Conservation (phyloP, 2,329 filamentous ascomycete genomes). For the Pleomassaria siparia region DNA sequence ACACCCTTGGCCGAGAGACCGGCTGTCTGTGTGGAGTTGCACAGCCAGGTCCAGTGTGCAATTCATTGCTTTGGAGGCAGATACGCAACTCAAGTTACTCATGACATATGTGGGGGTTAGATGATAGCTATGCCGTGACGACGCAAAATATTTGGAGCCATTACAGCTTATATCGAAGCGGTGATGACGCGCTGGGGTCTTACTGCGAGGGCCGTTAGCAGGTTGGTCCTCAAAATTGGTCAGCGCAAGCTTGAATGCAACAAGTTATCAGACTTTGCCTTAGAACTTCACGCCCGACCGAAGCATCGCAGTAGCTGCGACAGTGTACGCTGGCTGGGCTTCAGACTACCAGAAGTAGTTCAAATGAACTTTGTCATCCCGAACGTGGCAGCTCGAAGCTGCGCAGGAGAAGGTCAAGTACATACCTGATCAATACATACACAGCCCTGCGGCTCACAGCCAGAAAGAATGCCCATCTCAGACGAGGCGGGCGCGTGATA, state of each 20-base stretch:
- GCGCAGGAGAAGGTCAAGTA: slow-evolving; percentile 15
- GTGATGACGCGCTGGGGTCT: no score
- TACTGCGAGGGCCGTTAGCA: no score
- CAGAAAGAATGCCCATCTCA: background rate
- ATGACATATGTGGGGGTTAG: background rate
- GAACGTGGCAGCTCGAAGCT: slow-evolving; percentile 10
- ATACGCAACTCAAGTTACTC: background rate
- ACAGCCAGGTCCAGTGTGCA: background rate
- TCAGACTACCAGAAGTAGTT: slow-evolving; percentile 46
- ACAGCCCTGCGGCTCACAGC: background rate
- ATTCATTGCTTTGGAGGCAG: background rate
- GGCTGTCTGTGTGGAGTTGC: background rate
- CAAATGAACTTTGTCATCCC: slow-evolving; percentile 35
- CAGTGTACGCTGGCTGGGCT: slow-evolving; percentile 38
- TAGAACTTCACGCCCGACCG: slow-evolving; percentile 38
- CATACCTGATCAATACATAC: slow-evolving; percentile 15
- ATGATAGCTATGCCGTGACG: background rate
- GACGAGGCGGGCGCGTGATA: slow-evolving; percentile 25
- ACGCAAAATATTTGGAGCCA: background rate
- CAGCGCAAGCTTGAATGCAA: background rate
- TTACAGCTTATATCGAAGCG: no score
- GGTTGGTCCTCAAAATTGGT: background rate
- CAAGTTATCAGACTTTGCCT: slow-evolving; percentile 39
- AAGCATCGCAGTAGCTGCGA: slow-evolving; percentile 30
- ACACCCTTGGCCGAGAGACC: no score